phyloP scores from a whole-genome alignment of 148 eudicot species.

The Diospyros kaki region DNA sequence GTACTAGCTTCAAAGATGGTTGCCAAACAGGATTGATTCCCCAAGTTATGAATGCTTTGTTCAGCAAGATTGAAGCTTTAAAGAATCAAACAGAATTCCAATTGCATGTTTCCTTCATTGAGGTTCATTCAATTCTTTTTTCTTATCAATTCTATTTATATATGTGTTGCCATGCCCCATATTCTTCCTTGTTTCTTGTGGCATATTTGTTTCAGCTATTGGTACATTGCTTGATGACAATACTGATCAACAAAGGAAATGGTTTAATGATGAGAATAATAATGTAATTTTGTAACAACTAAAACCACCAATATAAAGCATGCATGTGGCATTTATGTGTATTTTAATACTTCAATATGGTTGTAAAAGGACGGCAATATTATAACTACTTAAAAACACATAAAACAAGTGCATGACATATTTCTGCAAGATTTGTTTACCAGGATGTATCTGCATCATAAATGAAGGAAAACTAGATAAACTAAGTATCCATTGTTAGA shows the following conservation, averaged over 20 bases:
- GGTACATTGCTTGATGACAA: background rate
- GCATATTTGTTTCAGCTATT: background rate
- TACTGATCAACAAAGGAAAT: background rate
- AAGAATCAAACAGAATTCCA: slow-evolving; percentile 79
- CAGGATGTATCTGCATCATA: background rate
- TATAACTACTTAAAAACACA: background rate
- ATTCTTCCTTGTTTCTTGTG: background rate
- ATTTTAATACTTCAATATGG: background rate
- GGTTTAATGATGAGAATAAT: background rate
- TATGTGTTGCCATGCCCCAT: background rate
- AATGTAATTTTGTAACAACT: background rate
- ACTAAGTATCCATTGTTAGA: background rate
- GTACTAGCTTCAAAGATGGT: slow-evolving; percentile 82
- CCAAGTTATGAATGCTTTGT: slow-evolving; percentile 76
- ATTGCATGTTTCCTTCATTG: slow-evolving; percentile 93
- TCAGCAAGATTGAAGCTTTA: slow-evolving; percentile 69
- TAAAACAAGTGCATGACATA: background rate
- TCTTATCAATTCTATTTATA: background rate
- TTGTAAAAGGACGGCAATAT: background rate
- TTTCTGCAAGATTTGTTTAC: background rate
- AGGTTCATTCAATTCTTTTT: slow-evolving; percentile 44
- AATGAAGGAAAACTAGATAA: background rate
- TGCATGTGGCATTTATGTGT: background rate
- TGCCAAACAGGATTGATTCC: slow-evolving; percentile 75
- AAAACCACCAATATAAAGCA: background rate